A percentile compares a stretch with the other conserved stretches of the same genome.
These are phyloP conservation scores for Pichia sp. DNA, from an alignment of 1,139 yeast species.

Conservation along the genomic window DNA sequence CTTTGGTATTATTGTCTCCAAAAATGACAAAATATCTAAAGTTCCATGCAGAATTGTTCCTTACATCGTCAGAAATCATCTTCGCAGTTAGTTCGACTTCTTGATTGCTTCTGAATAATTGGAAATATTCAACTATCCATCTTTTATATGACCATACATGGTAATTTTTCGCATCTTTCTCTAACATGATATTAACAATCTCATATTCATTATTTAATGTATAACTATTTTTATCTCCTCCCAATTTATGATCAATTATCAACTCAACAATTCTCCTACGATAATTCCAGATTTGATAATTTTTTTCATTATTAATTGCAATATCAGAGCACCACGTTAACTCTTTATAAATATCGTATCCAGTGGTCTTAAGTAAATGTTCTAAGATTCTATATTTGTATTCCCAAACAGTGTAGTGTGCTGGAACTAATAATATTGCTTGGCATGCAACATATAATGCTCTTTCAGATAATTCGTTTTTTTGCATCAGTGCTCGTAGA, in stretches of 20 bases:
- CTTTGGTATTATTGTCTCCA: slow-evolving; percentile 16
- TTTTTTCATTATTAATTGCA: slow-evolving; percentile 74
- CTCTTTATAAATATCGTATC: slow-evolving; percentile 37
- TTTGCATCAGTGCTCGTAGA: slow-evolving; percentile 53
- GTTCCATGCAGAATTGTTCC: slow-evolving; percentile 93
- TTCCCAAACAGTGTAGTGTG: slow-evolving; percentile 89
- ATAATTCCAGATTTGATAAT: slow-evolving; percentile 95
- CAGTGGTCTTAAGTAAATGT: slow-evolving; percentile 16
- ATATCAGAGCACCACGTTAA: slow-evolving; percentile 72
- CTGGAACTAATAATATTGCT: slow-evolving; percentile 68
- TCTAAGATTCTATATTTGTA: slow-evolving; percentile 57
- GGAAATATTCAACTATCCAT: slow-evolving; percentile 62
- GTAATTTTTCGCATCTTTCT: slow-evolving; percentile 80
- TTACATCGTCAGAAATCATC: slow-evolving; percentile 54
- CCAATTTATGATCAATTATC: slow-evolving; percentile 22
- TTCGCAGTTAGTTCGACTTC: slow-evolving; percentile 52
- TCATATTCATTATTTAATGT: slow-evolving; percentile 54
- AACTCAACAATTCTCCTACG: slow-evolving; percentile 53
- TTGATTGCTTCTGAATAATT: slow-evolving; percentile 36
- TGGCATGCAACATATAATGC: slow-evolving; percentile 60
- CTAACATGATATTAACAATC: slow-evolving; percentile 58
- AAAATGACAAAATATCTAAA: slow-evolving; percentile 63
- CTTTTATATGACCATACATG: slow-evolving; percentile 93
- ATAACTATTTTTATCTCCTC: slow-evolving; percentile 28
- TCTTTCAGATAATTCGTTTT: slow-evolving; percentile 60